Evolutionary conservation across 2,329 filamentous ascomycete species (phyloP), one percentile per base, ranked within the genome.

Genomic region (Fusarium drepaniforme): DNA sequence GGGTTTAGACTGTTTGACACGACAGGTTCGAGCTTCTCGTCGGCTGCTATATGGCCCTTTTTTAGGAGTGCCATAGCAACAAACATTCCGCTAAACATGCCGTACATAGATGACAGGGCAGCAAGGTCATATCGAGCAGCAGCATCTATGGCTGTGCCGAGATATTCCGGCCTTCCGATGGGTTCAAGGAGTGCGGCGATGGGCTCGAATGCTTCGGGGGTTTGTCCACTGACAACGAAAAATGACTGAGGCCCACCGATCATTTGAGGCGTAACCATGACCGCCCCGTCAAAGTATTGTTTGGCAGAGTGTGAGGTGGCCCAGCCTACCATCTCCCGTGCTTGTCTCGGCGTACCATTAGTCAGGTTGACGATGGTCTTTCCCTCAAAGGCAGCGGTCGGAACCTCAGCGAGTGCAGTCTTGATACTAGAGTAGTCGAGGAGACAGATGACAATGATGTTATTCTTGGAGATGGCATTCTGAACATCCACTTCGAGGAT

Each of bases 81-180:
- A 11, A 59, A 66, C 53, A 49, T 59, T 38, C 64, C 64, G 16
- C 53, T 59, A 1, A 66, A 59, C 64, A 66, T 66, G 40, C 64
- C 64, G 6, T 23, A 66, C 64, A 66, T 66, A 18, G 64, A 59
- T 21, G 64, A 46, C 18, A 66, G 53, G 15, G 64, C 64, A 37
- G 64, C 64, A 15, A 66, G 53, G n/a, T 66, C 64, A 23, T 66
- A 66, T 35, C 64, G 28, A 9, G 64, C 64, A 12, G 64, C 64
- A 51, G 40, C 53, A 16, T 49, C 64, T 12, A 60, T 33, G 5
- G 51, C 53, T 9, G 8, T 8, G 23, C 64, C 64, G 9, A 66
- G 64, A 23, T 66, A 57, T 1, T 57, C 53, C 5, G 33, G 33
- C 8, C 33, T 37, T 21, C 53, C 53, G 30, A 57, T 13, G n/a